These are phyloP conservation scores for Botryotinia narcissicola DNA, from an alignment of 2,329 filamentous ascomycete species.

Conservation along the genomic window DNA sequence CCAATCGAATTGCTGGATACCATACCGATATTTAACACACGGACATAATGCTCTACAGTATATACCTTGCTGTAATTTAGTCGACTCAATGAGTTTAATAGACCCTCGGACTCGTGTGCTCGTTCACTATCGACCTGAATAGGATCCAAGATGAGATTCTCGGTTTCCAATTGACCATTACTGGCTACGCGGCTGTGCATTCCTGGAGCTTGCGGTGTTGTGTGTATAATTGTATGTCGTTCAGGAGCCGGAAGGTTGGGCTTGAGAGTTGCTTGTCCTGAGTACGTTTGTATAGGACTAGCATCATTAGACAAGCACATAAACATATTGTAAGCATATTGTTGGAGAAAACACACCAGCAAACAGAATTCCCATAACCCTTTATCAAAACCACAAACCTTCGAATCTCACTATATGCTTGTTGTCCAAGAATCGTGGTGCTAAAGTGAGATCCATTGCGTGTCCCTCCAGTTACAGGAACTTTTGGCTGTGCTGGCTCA, in stretches of 20 bases:
- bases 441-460: constrained; percentile 21
- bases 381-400: constrained; percentile 31
- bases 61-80: constrained; percentile 35
- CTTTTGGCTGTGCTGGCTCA: constrained; percentile 24
- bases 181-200: neutral
- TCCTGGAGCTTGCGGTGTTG: neutral
- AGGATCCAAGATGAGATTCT: constrained; percentile 26
- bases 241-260: constrained; percentile 19
- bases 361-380: constrained; percentile 29
- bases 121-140: constrained; percentile 27
- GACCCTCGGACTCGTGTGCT: neutral
- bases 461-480: constrained; percentile 10
- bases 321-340: neutral
- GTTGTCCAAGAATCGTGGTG: constrained; percentile 21
- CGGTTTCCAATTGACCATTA: neutral
- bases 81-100: constrained; percentile 19
- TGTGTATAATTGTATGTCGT: constrained; percentile 16
- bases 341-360: constrained; percentile 20
- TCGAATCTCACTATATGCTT: constrained; percentile 30
- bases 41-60: constrained; percentile 30
- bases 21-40: constrained; percentile 28
- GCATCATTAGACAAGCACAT: neutral
- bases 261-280: constrained; percentile 30
- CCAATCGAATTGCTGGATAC: neutral
- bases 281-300: constrained; percentile 32